phyloP scores from a whole-genome alignment of 371 early-diverging fungal species.

The Lichtheimia ornata region DNA sequence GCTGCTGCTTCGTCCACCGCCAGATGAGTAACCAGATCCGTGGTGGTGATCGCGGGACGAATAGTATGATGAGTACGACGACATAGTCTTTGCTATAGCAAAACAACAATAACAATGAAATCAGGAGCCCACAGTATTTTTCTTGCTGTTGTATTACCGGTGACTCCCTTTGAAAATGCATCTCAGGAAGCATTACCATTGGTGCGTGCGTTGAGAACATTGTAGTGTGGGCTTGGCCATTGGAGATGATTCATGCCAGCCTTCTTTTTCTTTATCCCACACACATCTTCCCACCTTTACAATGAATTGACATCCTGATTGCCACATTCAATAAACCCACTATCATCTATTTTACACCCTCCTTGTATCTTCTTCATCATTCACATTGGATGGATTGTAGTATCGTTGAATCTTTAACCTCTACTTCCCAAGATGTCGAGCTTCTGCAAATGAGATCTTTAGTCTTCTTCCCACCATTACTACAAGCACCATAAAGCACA shows the following conservation, averaged over 20 bases:
- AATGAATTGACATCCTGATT: no score
- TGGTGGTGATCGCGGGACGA: conserved; percentile 15
- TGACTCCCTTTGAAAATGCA: conserved; percentile 1
- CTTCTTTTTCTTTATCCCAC: background rate
- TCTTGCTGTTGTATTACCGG: background rate
- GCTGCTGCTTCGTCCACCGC: conserved; percentile 18
- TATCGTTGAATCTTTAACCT: no score
- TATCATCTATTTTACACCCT: no score
- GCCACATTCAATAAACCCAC: no score
- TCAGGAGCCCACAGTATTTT: background rate
- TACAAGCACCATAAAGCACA: no score
- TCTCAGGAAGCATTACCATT: background rate
- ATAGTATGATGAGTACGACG: conserved; percentile 20
- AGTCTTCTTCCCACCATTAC: no score
- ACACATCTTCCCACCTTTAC: no score
- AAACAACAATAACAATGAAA: background rate
- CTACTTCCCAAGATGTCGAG: no score
- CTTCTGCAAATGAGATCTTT: no score
- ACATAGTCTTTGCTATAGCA: conserved; percentile 8
- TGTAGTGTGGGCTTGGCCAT: background rate
- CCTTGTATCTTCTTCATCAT: no score
- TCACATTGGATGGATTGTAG: no score
- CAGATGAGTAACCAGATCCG: conserved; percentile 17
- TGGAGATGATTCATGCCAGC: background rate
- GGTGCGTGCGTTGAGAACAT: background rate